These are phyloP conservation scores for Bassia scoparia DNA, from an alignment of 148 eudicot genomes.

Conservation along the genomic window DNA sequence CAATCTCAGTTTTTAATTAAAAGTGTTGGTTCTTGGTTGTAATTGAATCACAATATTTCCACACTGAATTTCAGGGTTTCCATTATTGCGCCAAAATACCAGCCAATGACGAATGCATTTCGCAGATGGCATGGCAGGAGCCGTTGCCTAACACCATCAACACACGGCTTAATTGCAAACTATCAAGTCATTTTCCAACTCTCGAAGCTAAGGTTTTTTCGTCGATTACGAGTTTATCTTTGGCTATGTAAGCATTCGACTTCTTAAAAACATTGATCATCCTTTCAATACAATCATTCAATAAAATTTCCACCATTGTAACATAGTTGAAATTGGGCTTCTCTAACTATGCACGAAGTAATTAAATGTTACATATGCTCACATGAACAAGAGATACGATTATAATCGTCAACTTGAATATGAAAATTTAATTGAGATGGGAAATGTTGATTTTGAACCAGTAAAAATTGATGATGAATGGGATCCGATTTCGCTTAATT, in stretches of 20 bases:
- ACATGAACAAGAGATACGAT: neutral
- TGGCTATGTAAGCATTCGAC: constrained; percentile 36
- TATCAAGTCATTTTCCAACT: constrained; percentile 66
- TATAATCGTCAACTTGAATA: constrained; percentile 39
- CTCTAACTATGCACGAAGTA: constrained; percentile 14
- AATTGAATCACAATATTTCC: no score
- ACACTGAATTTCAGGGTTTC: constrained; percentile 48
- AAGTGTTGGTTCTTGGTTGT: no score
- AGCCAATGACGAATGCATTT: constrained; percentile 91
- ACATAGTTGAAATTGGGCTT: constrained; percentile 50
- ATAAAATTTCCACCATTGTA: no score
- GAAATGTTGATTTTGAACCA: constrained; percentile 31
- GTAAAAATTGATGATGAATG: constrained; percentile 53
- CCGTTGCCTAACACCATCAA: constrained; percentile 76
- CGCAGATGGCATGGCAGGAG: constrained; percentile 96
- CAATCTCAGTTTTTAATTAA: no score
- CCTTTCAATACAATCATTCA: constrained; percentile 34
- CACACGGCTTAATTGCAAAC: constrained; percentile 58
- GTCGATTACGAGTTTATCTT: constrained; percentile 23
- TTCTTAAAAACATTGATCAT: constrained; percentile 26
- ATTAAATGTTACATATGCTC: constrained; percentile 8
- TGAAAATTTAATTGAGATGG: constrained; percentile 49
- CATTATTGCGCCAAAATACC: constrained; percentile 85
- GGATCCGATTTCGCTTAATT: constrained; percentile 76
- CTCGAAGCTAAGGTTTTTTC: constrained; percentile 74